These are phyloP conservation scores for Microglena sp. DNA, from an alignment of 139 green algal genomes.

Conservation along the genomic window DNA sequence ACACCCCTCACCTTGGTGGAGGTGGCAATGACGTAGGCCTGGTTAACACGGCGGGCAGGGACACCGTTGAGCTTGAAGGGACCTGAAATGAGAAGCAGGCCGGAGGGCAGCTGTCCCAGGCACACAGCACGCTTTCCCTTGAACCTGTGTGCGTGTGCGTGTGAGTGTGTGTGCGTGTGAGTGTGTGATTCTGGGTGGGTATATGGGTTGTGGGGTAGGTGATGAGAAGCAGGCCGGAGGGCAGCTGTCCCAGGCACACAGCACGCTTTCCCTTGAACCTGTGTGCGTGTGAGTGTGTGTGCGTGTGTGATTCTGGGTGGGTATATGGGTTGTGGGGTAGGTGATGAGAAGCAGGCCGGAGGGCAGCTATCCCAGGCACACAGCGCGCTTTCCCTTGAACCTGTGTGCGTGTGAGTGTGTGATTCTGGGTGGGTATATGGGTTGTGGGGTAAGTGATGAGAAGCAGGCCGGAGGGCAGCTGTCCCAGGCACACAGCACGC, in stretches of 20 bases:
- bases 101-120: conserved; percentile 88
- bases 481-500: conserved; percentile 91
- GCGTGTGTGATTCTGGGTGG: no score
- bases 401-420: no score
- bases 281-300: no score
- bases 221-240: conserved; percentile 89
- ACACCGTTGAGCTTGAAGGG: conserved; percentile 98
- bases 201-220: conserved; percentile 91
- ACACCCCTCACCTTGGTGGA: conserved; percentile 89
- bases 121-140: conserved; percentile 98
- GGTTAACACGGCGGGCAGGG: conserved; percentile 88
- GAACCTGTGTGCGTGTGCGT: no score
- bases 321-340: no score
- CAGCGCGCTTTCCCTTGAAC: conserved; percentile 98
- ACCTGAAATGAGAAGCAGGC: conserved; percentile 90
- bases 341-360: conserved; percentile 93
- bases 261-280: conserved; percentile 97
- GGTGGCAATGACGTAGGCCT: conserved; percentile 96
- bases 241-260: conserved; percentile 93
- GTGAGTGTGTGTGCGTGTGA: no score
- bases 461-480: conserved; percentile 91
- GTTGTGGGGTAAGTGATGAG: no score
- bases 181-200: no score
- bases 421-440: no score
- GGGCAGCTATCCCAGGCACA: conserved; percentile 92